phyloP scores from a whole-genome alignment of 495 filamentous ascomycete species.

The Aspergillus avenaceus region DNA sequence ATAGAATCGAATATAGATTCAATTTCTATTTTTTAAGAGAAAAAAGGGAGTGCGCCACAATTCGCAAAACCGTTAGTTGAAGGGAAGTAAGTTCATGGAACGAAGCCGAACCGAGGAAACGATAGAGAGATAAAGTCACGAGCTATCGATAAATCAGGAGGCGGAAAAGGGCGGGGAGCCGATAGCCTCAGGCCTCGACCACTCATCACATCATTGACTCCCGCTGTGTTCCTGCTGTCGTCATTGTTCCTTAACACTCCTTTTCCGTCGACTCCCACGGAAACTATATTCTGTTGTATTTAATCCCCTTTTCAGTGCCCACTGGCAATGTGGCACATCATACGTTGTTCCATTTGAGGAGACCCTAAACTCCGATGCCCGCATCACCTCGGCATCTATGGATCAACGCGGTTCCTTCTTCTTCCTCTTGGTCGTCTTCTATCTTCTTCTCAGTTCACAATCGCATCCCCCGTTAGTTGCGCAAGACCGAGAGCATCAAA shows the following conservation, averaged over 20 bases:
- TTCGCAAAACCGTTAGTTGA: too few species aligned
- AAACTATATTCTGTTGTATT: too few species aligned
- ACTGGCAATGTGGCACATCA: constrained; percentile 17
- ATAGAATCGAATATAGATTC: too few species aligned
- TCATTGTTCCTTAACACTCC: constrained; percentile 29
- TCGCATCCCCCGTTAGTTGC: constrained; percentile 40
- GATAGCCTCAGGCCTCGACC: constrained; percentile 20
- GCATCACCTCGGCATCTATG: constrained; percentile 34
- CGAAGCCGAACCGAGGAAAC: constrained; percentile 6
- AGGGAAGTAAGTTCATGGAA: background rate
- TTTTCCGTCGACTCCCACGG: constrained; percentile 6
- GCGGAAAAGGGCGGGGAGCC: constrained; percentile 2
- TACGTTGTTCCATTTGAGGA: constrained; percentile 21
- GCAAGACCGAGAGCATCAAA: constrained; percentile 42
- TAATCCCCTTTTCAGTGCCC: constrained; percentile 1
- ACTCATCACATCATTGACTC: constrained; percentile 40
- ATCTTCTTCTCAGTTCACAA: constrained; percentile 45
- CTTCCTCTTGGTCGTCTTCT: constrained; percentile 46
- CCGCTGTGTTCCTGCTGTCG: constrained; percentile 10
- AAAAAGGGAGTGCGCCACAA: too few species aligned
- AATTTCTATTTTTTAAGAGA: too few species aligned
- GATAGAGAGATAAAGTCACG: background rate
- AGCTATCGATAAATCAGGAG: background rate
- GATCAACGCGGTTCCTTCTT: constrained; percentile 49
- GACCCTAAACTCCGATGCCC: constrained; percentile 26